Evolutionary conservation across 352 stramenopile species (phyloP).

Genomic region (Phytophthora pisi): DNA sequence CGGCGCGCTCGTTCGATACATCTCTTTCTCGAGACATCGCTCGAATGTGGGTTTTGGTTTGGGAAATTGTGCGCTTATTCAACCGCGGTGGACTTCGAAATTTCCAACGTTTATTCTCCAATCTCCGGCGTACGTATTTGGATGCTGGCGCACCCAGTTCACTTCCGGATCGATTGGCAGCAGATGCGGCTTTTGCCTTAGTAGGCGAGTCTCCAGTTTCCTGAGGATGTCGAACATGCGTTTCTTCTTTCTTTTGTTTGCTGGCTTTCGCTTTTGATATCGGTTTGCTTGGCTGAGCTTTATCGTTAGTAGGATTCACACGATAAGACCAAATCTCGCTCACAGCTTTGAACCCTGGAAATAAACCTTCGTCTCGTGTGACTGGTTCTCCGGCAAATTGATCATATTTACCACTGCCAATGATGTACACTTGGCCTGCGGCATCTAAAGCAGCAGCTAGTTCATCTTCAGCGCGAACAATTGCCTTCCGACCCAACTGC

Average conservation of each 20-base stretch:
- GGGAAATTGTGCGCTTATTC: conserved; percentile 42
- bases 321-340: conserved; percentile 68
- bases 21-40: conserved; percentile 21
- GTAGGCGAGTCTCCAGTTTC: not conserved
- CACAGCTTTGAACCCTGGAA: conserved; percentile 67
- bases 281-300: conserved; percentile 6
- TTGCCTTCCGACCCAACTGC: conserved; percentile 51
- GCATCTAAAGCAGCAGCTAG: conserved; percentile 88
- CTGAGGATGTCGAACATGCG: not conserved
- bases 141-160: conserved; percentile 10
- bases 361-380: conserved; percentile 56
- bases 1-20: conserved; percentile 8
- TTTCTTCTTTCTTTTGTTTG: conserved; percentile 12
- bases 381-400: conserved; percentile 81
- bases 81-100: conserved; percentile 68
- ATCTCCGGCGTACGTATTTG: conserved; percentile 62
- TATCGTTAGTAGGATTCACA: conserved; percentile 33
- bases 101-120: conserved; percentile 75
- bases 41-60: conserved; percentile 36
- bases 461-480: conserved; percentile 81
- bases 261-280: not conserved
- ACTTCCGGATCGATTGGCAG: not conserved
- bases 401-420: conserved; percentile 82
- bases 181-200: not conserved
- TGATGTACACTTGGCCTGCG: conserved; percentile 93